Evolutionary conservation across 345 rosid species (phyloP).

Genomic region (Acer campestre): DNA sequence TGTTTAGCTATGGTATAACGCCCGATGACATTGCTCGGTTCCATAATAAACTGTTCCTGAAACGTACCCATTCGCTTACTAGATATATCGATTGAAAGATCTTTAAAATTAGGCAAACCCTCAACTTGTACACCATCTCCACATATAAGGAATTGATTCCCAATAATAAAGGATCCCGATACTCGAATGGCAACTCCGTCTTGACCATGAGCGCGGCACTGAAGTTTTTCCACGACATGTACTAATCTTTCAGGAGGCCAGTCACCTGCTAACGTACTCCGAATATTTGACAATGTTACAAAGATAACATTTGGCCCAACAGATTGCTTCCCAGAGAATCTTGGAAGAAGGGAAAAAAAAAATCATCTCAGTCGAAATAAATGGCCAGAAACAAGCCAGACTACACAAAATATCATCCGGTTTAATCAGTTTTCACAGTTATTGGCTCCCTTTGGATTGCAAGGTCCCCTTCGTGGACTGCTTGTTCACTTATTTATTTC

Average conservation of each 20-base stretch:
- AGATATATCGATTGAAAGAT: conserved; percentile 74
- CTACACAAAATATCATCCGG: background rate
- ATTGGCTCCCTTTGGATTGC: too few relatives aligned
- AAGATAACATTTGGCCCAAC: conserved; percentile 66
- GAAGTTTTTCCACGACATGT: conserved; percentile 90
- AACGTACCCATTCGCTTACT: conserved; percentile 82
- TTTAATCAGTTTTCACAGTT: background rate
- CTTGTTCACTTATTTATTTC: background rate
- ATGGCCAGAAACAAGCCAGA: background rate
- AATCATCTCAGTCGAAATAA: conserved; percentile 1
- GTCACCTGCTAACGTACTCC: conserved; percentile 80
- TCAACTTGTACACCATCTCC: conserved; percentile 94
- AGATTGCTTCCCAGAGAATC: conserved; percentile 58
- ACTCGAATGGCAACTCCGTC: conserved; percentile 81
- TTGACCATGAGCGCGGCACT: conserved; percentile 62
- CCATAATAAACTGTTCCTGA: conserved; percentile 78
- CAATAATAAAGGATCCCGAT: conserved; percentile 77
- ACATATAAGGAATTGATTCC: conserved; percentile 89
- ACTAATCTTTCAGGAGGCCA: conserved; percentile 82
- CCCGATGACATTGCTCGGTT: conserved; percentile 65
- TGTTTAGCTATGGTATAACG: conserved; percentile 63
- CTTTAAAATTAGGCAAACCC: conserved; percentile 83
- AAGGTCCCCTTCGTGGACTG: background rate
- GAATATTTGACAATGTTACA: conserved; percentile 52
- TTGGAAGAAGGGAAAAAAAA: conserved; percentile 24